Conservation (phyloP, 2,329 filamentous ascomycete species). For the Phyllosticta citribraziliensis region DNA sequence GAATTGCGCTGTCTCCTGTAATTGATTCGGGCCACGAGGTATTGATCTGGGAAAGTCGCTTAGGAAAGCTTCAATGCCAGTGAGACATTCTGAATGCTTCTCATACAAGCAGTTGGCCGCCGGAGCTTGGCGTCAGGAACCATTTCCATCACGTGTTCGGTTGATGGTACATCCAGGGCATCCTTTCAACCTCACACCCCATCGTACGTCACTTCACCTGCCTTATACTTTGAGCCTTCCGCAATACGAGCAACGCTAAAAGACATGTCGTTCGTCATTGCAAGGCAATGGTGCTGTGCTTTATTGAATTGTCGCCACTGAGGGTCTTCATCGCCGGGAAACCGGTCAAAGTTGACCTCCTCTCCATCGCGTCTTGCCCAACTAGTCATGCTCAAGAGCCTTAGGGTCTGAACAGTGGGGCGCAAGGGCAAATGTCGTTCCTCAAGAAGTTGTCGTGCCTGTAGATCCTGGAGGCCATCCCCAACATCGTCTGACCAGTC, state of each 20-base stretch:
- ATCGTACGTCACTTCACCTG: background rate
- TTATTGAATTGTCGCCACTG: background rate
- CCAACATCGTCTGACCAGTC: background rate
- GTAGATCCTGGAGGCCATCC: background rate
- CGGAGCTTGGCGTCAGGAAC: background rate
- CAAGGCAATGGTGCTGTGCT: background rate
- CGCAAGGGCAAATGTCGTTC: background rate
- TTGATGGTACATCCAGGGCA: background rate
- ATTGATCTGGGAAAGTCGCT: background rate
- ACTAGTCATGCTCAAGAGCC: background rate
- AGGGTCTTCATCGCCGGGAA: background rate
- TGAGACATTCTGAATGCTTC: background rate
- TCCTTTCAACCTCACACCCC: background rate
- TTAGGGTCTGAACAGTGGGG: background rate
- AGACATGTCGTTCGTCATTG: background rate
- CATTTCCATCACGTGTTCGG: background rate
- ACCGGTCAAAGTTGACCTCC: background rate
- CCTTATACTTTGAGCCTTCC: background rate
- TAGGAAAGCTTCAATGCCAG: background rate
- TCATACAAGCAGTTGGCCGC: background rate
- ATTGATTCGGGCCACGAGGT: background rate
- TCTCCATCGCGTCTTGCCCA: background rate
- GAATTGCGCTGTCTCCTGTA: background rate
- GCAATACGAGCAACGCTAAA: background rate
- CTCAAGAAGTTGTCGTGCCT: background rate